Percentiles rank a stretch among this genome's conserved stretches.
Evolutionary conservation across 1,139 yeast genomes (phyloP).

Genomic region (Meyerozyma sp.): DNA sequence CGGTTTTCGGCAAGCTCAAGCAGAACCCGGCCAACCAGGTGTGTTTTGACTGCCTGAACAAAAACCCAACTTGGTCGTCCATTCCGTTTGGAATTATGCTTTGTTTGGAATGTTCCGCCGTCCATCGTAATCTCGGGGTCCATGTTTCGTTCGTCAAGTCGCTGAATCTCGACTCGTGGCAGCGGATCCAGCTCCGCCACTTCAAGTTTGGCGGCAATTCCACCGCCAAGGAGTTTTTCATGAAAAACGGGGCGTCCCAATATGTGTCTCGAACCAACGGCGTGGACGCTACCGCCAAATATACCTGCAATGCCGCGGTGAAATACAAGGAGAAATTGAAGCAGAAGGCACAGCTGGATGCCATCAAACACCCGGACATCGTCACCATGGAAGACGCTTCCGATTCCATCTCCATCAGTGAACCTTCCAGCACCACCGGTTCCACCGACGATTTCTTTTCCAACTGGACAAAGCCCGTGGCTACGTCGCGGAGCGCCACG

Average conservation of each 20-base stretch:
- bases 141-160: conserved; percentile 69
- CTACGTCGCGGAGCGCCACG: conserved; percentile 41
- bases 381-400: conserved; percentile 57
- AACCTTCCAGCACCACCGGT: conserved; percentile 31
- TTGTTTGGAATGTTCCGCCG: conserved; percentile 46
- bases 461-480: conserved; percentile 78
- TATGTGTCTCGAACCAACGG: conserved; percentile 40
- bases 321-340: conserved; percentile 77
- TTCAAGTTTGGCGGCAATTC: conserved; percentile 93
- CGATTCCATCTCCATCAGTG: conserved; percentile 25
- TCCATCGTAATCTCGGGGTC: conserved; percentile 46
- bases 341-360: conserved; percentile 62
- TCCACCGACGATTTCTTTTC: conserved; percentile 84
- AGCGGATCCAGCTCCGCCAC: conserved; percentile 77
- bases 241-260: conserved; percentile 79
- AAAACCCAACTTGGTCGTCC: conserved; percentile 50
- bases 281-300: conserved; percentile 69
- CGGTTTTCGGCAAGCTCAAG: conserved; percentile 53
- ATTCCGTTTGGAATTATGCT: conserved; percentile 45
- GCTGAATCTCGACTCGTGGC: conserved; percentile 87
- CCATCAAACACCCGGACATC: conserved; percentile 59
- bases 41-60: conserved; percentile 62
- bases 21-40: conserved; percentile 71
- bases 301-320: conserved; percentile 71
- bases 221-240: conserved; percentile 74